Evolutionary conservation across 208 protist genomes (phyloP).

Genomic region (Wallacemonas sp.): DNA sequence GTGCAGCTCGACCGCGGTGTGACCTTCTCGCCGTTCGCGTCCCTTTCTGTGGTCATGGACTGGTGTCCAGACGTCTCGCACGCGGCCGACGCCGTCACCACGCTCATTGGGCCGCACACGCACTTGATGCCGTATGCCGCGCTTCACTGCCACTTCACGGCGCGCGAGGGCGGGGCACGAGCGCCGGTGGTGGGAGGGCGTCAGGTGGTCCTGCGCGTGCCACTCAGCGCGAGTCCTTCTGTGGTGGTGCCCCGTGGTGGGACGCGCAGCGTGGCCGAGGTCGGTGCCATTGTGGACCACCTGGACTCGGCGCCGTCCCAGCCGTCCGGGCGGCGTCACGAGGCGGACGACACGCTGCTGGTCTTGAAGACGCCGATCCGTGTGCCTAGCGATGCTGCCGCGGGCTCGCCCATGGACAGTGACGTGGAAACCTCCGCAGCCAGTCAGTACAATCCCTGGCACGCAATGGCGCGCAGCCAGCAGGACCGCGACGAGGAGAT

Average conservation of each 20-base stretch:
- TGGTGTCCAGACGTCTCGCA: background rate
- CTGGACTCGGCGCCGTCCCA: slow-evolving; percentile 1
- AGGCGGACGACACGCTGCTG: slow-evolving; percentile 20
- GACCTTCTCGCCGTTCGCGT: slow-evolving; percentile 33
- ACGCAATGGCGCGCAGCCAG: slow-evolving; percentile 1
- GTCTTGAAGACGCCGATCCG: too few relatives aligned
- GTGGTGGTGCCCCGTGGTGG: slow-evolving; percentile 26
- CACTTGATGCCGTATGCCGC: slow-evolving; percentile 7
- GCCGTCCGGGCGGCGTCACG: background rate
- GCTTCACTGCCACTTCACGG: background rate
- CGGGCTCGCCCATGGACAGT: background rate
- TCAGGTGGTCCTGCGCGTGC: background rate
- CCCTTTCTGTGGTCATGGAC: slow-evolving; percentile 3
- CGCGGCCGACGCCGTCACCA: background rate
- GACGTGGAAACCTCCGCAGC: background rate
- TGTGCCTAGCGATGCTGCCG: background rate
- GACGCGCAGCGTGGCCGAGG: slow-evolving; percentile 33
- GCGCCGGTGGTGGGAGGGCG: background rate
- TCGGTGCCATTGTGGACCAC: slow-evolving; percentile 24
- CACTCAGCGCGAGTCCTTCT: background rate
- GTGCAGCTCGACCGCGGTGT: slow-evolving; percentile 31
- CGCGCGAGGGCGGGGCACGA: background rate
- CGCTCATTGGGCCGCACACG: background rate
- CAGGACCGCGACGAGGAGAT: slow-evolving; percentile 3
- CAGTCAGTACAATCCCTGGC: background rate